Conservation (phyloP, 495 filamentous ascomycete species). For the Cercophora newfieldiana region DNA sequence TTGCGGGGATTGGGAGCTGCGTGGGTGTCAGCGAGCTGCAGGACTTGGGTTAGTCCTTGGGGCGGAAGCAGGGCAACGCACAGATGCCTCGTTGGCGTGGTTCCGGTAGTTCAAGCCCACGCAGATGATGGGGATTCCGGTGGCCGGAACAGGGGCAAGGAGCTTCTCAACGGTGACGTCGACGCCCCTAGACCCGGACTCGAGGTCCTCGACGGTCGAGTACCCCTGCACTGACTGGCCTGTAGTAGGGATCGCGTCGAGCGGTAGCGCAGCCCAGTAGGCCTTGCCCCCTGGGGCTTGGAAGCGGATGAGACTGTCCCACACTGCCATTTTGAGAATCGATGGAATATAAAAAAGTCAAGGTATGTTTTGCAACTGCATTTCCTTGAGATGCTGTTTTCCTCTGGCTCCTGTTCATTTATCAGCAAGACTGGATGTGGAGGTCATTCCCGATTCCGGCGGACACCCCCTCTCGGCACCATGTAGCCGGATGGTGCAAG, state of each 20-base stretch:
- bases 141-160: background rate
- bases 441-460: background rate
- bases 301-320: constrained; percentile 9
- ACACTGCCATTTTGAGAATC: background rate
- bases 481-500: background rate
- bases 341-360: background rate
- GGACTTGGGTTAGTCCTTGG: background rate
- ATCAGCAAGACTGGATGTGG: background rate
- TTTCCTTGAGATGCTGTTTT: background rate
- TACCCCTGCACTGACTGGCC: constrained; percentile 2
- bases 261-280: background rate
- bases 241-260: background rate
- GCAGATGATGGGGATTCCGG: constrained; percentile 22
- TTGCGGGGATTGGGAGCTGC: constrained; percentile 40
- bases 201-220: constrained; percentile 1
- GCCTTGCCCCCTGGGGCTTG: background rate
- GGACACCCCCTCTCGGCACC: background rate
- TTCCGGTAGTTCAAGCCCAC: constrained; percentile 26
- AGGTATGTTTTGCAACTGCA: background rate
- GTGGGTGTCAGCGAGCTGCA: too few species aligned
- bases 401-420: background rate
- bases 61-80: constrained; percentile 1
- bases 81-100: constrained; percentile 22
- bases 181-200: background rate
- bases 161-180: constrained; percentile 11